These are phyloP conservation scores for Phaeophleospora eucalypticola DNA, from an alignment of 2,329 filamentous ascomycete species.

Conservation along the genomic window DNA sequence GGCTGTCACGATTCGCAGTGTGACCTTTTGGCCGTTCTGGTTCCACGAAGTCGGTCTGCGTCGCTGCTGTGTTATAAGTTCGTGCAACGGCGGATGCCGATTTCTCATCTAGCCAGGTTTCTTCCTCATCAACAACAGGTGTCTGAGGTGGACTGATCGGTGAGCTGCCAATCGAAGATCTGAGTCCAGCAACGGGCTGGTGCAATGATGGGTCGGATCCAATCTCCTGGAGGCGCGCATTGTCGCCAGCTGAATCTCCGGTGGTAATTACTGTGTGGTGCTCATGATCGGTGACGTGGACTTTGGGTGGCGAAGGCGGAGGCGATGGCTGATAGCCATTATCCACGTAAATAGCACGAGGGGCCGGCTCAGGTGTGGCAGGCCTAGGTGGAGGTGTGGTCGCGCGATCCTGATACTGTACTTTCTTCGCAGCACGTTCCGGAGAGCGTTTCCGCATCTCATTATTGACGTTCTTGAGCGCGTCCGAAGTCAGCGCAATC, in stretches of 20 bases:
- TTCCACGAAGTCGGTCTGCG: conserved; percentile 31
- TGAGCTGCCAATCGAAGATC: conserved; percentile 11
- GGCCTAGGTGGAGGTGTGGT: conserved; percentile 17
- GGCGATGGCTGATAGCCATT: conserved; percentile 80
- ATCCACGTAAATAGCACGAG: conserved; percentile 60
- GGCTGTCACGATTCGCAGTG: conserved; percentile 26
- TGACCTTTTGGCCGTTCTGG: conserved; percentile 22
- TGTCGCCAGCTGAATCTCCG: conserved; percentile 10
- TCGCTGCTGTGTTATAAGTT: conserved; percentile 29
- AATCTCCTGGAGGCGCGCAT: conserved; percentile 11
- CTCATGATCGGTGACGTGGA: conserved; percentile 11
- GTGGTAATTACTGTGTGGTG: conserved; percentile 9
- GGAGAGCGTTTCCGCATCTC: conserved; percentile 10
- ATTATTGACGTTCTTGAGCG: conserved; percentile 8
- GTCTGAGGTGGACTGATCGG: conserved; percentile 63
- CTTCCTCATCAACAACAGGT: conserved; percentile 45
- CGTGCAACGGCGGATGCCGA: conserved; percentile 16
- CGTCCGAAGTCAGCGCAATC: conserved; percentile 5
- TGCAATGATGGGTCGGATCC: conserved; percentile 10
- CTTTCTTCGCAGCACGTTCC: not conserved
- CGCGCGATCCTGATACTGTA: conserved; percentile 18
- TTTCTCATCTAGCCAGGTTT: conserved; percentile 22
- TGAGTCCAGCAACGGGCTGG: conserved; percentile 9
- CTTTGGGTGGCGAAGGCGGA: conserved; percentile 64
- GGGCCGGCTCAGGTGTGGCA: conserved; percentile 13